Conservation (phyloP, 805 yeast genomes). For the Teunomyces barrocoloradensis region DNA sequence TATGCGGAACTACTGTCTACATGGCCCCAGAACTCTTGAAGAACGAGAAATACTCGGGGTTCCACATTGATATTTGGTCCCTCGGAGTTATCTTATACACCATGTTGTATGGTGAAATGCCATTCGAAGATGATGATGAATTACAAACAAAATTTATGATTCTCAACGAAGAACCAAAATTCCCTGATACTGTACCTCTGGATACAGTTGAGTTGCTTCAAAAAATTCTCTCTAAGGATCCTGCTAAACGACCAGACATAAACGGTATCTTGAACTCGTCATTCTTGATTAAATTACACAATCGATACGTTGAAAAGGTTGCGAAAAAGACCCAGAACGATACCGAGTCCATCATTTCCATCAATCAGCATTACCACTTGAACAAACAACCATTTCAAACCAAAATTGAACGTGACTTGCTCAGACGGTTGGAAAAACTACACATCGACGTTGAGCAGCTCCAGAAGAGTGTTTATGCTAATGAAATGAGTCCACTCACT, state of each 20-base stretch:
- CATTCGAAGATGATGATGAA: conserved; percentile 85
- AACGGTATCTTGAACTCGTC: conserved; percentile 36
- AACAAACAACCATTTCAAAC: conserved; percentile 48
- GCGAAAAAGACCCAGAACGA: conserved; percentile 23
- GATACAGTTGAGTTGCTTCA: conserved; percentile 53
- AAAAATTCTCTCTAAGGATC: conserved; percentile 61
- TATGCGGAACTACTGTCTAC: conserved; percentile 93
- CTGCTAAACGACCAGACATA: conserved; percentile 55
- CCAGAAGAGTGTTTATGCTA: conserved; percentile 53
- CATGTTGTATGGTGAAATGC: conserved; percentile 81
- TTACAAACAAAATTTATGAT: conserved; percentile 58
- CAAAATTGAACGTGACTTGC: conserved; percentile 57
- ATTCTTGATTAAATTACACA: conserved; percentile 33
- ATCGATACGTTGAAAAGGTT: conserved; percentile 18
- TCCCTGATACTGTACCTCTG: conserved; percentile 43
- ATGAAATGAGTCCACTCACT: conserved; percentile 66
- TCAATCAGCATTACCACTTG: conserved; percentile 35
- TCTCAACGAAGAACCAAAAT: conserved; percentile 62
- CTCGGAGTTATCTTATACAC: conserved; percentile 87
- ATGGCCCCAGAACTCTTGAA: conserved; percentile 93
- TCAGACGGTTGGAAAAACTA: conserved; percentile 56
- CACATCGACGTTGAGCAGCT: conserved; percentile 65
- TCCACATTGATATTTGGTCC: conserved; percentile 86
- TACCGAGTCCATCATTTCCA: conserved; percentile 36
- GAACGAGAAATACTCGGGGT: conserved; percentile 71